Evolutionary conservation across 306 rosid species (phyloP), one percentile per base, ranked within the genome.

Genomic region (Rosa rugosa): DNA sequence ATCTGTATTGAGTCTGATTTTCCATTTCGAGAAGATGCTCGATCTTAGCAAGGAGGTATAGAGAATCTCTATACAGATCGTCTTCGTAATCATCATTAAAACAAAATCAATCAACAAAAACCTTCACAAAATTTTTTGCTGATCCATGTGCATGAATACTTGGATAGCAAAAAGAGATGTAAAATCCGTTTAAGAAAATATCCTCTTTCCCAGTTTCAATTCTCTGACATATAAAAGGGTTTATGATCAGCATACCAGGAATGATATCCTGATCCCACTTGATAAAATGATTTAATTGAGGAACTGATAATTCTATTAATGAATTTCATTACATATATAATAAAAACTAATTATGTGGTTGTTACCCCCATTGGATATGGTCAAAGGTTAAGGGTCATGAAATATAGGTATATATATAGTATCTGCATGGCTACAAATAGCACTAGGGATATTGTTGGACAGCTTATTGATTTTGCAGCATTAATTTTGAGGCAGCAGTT

Each of bases 391-490:
- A 36, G 44, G 46, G 41, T 65, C 49, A 67, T 67, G 71, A 57
- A 57, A 13, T 40, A 11, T 66, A 38, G 45, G 47, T 66, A 66
- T 66, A 18, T 66, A 66, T 66, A 18, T 67, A 18, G 71, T 42
- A 62, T 62, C 54, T 75, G 79, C 69, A 42, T 57, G 69, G 17
- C 54, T 59, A 75, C 17, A 25, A 10, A 23, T 45, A 75, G 44
- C 56, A 57, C 25, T 18, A 27, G 71, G 71, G 16, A 23, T 13
- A 46, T 41, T 74, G 45, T 38, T 73, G 77, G 49, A 54, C 45
- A 8, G 71, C 50, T 20, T 8, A 38, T 40, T 41, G 49, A 67
- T 67, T 40, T 9, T 67, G 49, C 71, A 67, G 71, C 71, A 67
- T 60, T 59, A 75, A 11, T 45, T 16, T 16, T 8, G 56, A 75